A percentile compares a stretch with the other conserved stretches of the same genome.
phyloP scores from a whole-genome alignment of 1,139 yeast genomes.

The Saccharomyces hybrid region DNA sequence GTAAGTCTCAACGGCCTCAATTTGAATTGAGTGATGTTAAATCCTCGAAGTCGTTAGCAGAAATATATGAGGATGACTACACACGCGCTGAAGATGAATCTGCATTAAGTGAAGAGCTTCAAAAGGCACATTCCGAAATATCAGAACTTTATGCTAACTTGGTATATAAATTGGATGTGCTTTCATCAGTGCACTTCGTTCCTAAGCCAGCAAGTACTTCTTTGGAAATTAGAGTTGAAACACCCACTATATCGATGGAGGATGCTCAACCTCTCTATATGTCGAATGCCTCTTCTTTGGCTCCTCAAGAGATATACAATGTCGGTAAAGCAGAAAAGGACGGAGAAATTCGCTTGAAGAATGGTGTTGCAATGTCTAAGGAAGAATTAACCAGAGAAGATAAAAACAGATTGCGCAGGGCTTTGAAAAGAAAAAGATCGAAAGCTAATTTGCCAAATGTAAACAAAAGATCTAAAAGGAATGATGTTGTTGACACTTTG shows the following conservation, averaged over 20 bases:
- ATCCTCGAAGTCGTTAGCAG: conserved; percentile 83
- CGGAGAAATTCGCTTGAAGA: conserved; percentile 63
- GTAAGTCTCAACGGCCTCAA: conserved; percentile 31
- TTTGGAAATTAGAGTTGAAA: conserved; percentile 70
- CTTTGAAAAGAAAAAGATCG: conserved; percentile 72
- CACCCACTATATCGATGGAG: conserved; percentile 83
- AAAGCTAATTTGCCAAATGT: conserved; percentile 41
- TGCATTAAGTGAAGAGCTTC: conserved; percentile 52
- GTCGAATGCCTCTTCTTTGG: conserved; percentile 67
- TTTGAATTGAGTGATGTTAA: conserved; percentile 81
- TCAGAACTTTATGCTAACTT: conserved; percentile 54
- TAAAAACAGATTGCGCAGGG: conserved; percentile 78
- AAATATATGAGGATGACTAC: conserved; percentile 81
- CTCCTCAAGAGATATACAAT: conserved; percentile 92
- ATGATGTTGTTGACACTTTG: conserved; percentile 63
- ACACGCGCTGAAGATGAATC: conserved; percentile 38
- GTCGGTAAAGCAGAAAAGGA: conserved; percentile 42
- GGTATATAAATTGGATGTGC: conserved; percentile 69
- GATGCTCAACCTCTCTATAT: conserved; percentile 91
- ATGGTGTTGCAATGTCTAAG: conserved; percentile 77
- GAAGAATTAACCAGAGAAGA: conserved; percentile 82
- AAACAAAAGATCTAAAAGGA: conserved; percentile 39
- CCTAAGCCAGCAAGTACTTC: conserved; percentile 84
- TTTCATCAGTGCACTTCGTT: conserved; percentile 86
- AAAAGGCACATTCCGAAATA: conserved; percentile 72